Evolutionary conservation across 768 basidiomycete genomes (phyloP).

Genomic region (Crepidotus variabilis): DNA sequence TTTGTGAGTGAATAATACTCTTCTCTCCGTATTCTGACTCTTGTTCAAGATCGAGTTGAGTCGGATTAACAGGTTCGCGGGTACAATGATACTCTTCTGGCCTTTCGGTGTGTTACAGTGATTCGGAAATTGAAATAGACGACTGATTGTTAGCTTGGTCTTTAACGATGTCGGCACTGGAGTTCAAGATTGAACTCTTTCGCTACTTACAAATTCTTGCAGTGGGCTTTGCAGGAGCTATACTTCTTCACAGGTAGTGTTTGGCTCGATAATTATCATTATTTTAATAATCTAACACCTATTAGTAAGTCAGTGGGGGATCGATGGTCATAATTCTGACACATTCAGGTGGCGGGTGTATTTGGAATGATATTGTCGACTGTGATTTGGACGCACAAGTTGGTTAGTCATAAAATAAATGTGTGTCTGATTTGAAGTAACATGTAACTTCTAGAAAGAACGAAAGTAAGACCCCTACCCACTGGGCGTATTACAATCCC

Average conservation of each 20-base stretch:
- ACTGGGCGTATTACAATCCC: conserved; percentile 42
- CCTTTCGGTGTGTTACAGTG: neutral
- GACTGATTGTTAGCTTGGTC: neutral
- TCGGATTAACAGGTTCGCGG: neutral
- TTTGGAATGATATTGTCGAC: conserved; percentile 55
- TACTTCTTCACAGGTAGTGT: neutral
- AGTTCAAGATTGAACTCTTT: neutral
- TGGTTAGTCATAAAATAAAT: too few relatives aligned
- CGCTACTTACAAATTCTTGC: neutral
- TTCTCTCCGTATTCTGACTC: neutral
- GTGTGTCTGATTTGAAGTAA: too few relatives aligned
- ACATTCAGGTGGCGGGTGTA: conserved; percentile 41
- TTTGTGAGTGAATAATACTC: too few relatives aligned
- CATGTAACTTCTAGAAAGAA: conserved; percentile 33
- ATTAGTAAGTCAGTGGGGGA: neutral
- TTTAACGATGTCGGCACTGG: neutral
- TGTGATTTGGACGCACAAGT: conserved; percentile 47
- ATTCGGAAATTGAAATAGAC: neutral
- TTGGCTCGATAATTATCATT: neutral
- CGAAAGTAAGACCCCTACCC: conserved; percentile 41
- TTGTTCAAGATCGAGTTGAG: neutral
- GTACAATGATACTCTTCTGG: neutral
- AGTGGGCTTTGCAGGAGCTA: neutral
- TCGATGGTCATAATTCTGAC: neutral
- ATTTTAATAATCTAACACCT: neutral